Conservation (phyloP, 1,139 yeast genomes). For the Nakaseomyces nivariensis region DNA sequence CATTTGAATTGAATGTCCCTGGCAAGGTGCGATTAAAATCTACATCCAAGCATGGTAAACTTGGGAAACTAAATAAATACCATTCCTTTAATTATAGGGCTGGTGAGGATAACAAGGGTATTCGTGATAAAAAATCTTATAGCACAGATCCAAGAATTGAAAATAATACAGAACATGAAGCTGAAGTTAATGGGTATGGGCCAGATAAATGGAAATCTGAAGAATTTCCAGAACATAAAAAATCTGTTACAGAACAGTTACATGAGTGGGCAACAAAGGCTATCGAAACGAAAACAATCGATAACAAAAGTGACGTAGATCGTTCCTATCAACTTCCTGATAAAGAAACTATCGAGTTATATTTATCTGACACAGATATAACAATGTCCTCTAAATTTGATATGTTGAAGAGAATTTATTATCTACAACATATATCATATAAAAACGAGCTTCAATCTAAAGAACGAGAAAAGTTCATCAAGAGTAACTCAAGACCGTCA, state of each 20-base stretch:
- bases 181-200: slow-evolving; percentile 74
- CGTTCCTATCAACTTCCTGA: slow-evolving; percentile 42
- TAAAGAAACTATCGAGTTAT: slow-evolving; percentile 44
- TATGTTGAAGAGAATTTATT: slow-evolving; percentile 57
- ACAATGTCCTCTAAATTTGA: slow-evolving; percentile 39
- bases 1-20: neutral
- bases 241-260: slow-evolving; percentile 45
- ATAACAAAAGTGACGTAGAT: slow-evolving; percentile 10
- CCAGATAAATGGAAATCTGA: slow-evolving; percentile 46
- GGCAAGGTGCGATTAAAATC: slow-evolving; percentile 5
- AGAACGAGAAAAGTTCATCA: slow-evolving; percentile 22
- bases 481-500: slow-evolving; percentile 2
- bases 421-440: slow-evolving; percentile 53
- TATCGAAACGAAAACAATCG: slow-evolving; percentile 29
- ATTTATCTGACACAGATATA: slow-evolving; percentile 40
- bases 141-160: slow-evolving; percentile 77
- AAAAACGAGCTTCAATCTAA: slow-evolving; percentile 33
- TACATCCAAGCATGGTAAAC: slow-evolving; percentile 21
- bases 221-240: slow-evolving; percentile 36
- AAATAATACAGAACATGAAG: slow-evolving; percentile 49
- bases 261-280: slow-evolving; percentile 45
- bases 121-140: slow-evolving; percentile 70
- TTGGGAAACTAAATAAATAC: neutral
- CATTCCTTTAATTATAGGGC: slow-evolving; percentile 71
- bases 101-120: slow-evolving; percentile 77